phyloP scores from a whole-genome alignment of 805 yeast genomes.

The Wickerhamiella vanderwaltii region DNA sequence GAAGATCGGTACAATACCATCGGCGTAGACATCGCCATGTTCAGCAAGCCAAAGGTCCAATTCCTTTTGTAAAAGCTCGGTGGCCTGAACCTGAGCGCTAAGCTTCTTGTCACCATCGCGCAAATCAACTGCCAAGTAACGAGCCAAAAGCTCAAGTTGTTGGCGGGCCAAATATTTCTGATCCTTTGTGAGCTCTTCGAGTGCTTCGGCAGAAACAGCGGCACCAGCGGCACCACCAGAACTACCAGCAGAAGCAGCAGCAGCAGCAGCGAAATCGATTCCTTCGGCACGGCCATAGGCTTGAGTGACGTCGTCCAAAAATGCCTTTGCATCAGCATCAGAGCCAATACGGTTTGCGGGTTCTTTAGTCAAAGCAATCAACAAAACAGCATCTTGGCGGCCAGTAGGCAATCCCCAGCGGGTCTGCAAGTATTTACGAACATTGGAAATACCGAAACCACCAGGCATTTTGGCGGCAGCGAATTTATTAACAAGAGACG shows the following conservation, averaged over 20 bases:
- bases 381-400: constrained; percentile 83
- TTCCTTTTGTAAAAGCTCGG: constrained; percentile 72
- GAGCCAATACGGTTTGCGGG: constrained; percentile 79
- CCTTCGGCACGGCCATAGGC: constrained; percentile 81
- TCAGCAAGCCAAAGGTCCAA: constrained; percentile 85
- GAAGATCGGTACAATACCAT: constrained; percentile 82
- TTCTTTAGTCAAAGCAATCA: constrained; percentile 75
- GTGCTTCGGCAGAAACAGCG: constrained; percentile 88
- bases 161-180: constrained; percentile 59
- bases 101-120: constrained; percentile 80
- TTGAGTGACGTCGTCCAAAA: constrained; percentile 67
- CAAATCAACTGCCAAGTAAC: constrained; percentile 85
- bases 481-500: constrained; percentile 78
- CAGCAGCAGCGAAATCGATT: constrained; percentile 55
- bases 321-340: constrained; percentile 84
- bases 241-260: constrained; percentile 39
- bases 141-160: constrained; percentile 83
- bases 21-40: constrained; percentile 86
- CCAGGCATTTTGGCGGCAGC: constrained; percentile 99
- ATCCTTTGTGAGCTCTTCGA: constrained; percentile 67
- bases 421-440: constrained; percentile 82
- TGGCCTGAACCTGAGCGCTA: constrained; percentile 74
- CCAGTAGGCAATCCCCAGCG: constrained; percentile 90
- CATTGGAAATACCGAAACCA: constrained; percentile 86
- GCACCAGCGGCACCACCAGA: constrained; percentile 51